These are phyloP conservation scores for Bolboschoenoplectus hybrid DNA, from an alignment of 202 grass and related monocot genomes.

Conservation along the genomic window DNA sequence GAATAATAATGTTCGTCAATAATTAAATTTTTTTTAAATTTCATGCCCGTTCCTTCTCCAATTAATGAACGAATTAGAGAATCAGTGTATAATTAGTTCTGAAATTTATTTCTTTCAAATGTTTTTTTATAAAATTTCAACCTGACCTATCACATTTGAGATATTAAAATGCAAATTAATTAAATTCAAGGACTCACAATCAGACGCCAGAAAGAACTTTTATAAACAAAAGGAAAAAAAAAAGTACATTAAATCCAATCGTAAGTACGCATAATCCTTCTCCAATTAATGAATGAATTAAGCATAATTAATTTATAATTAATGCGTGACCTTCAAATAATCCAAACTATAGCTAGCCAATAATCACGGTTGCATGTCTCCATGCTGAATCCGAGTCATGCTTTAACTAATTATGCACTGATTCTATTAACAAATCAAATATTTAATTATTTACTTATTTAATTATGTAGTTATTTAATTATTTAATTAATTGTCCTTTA, in stretches of 20 bases:
- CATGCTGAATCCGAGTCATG: constrained; percentile 35
- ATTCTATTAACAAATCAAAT: constrained; percentile 22
- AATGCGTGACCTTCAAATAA: constrained; percentile 18
- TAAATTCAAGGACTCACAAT: neutral
- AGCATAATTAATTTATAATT: neutral
- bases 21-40: neutral
- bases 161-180: neutral
- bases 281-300: neutral
- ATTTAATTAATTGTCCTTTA: constrained; percentile 9
- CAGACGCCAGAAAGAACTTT: constrained; percentile 17
- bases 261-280: neutral
- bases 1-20: neutral
- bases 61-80: no score
- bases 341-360: neutral
- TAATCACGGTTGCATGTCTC: constrained; percentile 19
- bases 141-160: neutral
- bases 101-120: neutral
- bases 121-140: neutral
- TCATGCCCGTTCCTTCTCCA: no score
- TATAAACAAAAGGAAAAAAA: neutral
- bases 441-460: neutral
- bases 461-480: neutral
- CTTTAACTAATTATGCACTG: neutral
- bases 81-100: no score
- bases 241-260: neutral